A percentile compares a stretch with the other conserved stretches of the same genome.
Conservation (phyloP, 2,329 filamentous ascomycete species). For the Triangularia verruculosa region DNA sequence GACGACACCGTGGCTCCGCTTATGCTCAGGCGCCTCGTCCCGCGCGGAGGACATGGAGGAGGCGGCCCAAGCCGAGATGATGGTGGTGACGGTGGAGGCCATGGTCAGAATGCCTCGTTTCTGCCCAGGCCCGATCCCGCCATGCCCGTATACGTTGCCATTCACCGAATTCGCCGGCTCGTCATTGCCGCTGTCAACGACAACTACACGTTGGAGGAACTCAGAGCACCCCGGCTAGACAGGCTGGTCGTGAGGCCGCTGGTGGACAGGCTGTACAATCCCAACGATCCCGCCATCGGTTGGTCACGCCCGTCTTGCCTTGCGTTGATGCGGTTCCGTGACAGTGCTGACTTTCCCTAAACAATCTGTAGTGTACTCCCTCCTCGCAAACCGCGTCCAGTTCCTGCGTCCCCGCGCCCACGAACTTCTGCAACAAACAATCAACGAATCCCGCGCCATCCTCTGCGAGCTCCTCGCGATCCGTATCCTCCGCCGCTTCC, state of each 20-base stretch:
- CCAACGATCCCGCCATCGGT: conserved; percentile 62
- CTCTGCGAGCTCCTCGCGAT: conserved; percentile 68
- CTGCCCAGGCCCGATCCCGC: conserved; percentile 2
- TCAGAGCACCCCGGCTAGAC: conserved; percentile 66
- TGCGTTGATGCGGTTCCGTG: background rate
- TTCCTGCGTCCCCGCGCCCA: conserved; percentile 63
- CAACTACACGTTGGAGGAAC: conserved; percentile 54
- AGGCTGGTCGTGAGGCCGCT: conserved; percentile 63
- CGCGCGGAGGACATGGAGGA: conserved; percentile 2
- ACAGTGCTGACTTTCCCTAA: background rate
- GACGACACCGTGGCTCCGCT: conserved; percentile 21
- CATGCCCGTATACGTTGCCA: conserved; percentile 31
- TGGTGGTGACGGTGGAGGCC: conserved; percentile 6
- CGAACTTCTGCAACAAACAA: conserved; percentile 64
- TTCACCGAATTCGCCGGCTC: conserved; percentile 30
- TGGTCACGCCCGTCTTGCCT: conserved; percentile 21
- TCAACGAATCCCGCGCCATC: conserved; percentile 64
- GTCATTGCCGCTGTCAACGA: conserved; percentile 35
- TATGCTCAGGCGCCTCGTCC: conserved; percentile 19
- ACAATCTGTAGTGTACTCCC: conserved; percentile 56
- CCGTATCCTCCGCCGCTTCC: conserved; percentile 63
- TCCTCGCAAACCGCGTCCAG: conserved; percentile 67
- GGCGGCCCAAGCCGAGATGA: conserved; percentile 8
- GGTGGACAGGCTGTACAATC: conserved; percentile 65
- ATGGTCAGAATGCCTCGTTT: conserved; percentile 4